Base-by-base conservation (phyloP, 2,329 filamentous ascomycete species). In the Aquanectria penicillioides region DNA sequence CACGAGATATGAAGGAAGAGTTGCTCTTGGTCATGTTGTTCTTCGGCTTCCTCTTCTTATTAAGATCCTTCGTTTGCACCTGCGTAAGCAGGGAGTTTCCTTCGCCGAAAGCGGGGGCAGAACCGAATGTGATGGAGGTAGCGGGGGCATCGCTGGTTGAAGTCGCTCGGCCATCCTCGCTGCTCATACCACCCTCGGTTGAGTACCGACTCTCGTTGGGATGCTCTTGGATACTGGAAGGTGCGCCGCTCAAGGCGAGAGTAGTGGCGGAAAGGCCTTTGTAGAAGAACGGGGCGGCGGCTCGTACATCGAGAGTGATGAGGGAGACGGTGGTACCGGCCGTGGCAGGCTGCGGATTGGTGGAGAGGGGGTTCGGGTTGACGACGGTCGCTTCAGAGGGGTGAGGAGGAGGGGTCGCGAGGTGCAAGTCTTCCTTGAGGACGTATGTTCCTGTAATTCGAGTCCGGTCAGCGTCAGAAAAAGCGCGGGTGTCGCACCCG, bases 11-110 rank as follows among this genome's bases (percentile, higher is more conserved):
- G 73, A 97, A 99, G 1, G 94, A 97, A 9, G 95, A 99, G 76
- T 97, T 98, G 79, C 93, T 98, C 82, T 99, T 99, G 49, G 94
- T 89, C 75, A 99, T 95, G 75, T 96, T 98, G 77, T 94, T 98
- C 83, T 98, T 99, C 3, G 95, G 95, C 75, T 99, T 99, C 71
- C 89, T 87, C 73, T 88, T 86, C 81, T 97, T 97, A 64, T 86
- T 88, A 34, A 86, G 84, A 70, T 94, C 92, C 70, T 92, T 93
- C 25, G 83, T 81, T 48, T 84, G 83, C 13, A 83, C 80, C 15
- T 83, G 81, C 10, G 83, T 80, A 25, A 98, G 81, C 22, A 92
- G 84, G 6, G 89, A 84, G 73, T 97, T 98, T 50, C 91, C 91
- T 69, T 95, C 92, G 7, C 94, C 94, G 75, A 97, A 97, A 0